phyloP scores from a whole-genome alignment of 208 protist species.

The Leishmania lainsoni region DNA sequence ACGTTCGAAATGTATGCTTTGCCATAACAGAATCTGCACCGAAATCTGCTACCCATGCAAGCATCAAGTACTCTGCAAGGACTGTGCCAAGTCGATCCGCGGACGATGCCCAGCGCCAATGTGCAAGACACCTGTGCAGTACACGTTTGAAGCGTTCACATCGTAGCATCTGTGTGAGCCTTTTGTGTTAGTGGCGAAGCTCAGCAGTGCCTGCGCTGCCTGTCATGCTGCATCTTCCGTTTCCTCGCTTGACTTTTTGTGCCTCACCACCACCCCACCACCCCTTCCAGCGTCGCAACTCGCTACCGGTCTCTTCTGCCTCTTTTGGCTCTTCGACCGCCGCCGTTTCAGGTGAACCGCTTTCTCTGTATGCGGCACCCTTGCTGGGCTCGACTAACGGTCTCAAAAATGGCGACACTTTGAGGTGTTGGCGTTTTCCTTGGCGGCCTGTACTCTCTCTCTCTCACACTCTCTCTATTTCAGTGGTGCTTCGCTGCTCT shows the following conservation, averaged over 20 bases:
- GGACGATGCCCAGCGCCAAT: slow-evolving; percentile 68
- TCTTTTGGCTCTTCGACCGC: neutral
- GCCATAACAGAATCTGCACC: slow-evolving; percentile 68
- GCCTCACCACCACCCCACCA: neutral
- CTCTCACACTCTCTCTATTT: neutral
- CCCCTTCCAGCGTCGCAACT: neutral
- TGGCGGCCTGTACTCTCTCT: neutral
- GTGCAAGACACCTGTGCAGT: slow-evolving; percentile 56
- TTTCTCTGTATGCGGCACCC: neutral
- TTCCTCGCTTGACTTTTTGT: neutral
- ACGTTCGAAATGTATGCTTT: slow-evolving; percentile 83
- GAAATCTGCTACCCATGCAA: slow-evolving; percentile 92
- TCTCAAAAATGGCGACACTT: neutral
- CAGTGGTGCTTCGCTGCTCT: neutral
- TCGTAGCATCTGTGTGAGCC: slow-evolving; percentile 27
- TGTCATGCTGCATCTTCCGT: neutral
- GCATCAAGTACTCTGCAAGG: slow-evolving; percentile 89
- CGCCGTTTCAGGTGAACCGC: neutral
- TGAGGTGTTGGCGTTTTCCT: neutral
- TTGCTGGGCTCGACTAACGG: neutral
- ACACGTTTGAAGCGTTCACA: slow-evolving; percentile 80
- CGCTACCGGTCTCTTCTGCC: neutral
- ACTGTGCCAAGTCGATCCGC: slow-evolving; percentile 67
- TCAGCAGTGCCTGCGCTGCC: neutral
- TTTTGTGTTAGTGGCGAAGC: neutral